These are phyloP conservation scores for Cutaneotrichosporon arboriforme DNA, from an alignment of 1,284 basidiomycete species.

Conservation along the genomic window DNA sequence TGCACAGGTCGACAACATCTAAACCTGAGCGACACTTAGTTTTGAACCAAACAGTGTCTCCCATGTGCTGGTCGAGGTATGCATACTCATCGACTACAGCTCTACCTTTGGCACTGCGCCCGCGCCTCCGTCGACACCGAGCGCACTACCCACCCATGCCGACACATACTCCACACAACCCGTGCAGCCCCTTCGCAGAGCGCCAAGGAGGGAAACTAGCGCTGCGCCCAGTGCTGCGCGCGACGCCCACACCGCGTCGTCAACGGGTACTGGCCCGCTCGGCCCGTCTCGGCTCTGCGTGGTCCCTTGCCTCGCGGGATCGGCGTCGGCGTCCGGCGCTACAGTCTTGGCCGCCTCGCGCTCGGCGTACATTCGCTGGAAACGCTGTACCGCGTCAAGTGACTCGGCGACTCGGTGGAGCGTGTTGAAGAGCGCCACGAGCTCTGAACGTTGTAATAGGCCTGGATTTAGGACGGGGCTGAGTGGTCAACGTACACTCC, in stretches of 20 bases:
- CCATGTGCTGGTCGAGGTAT: neutral
- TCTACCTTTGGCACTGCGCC: constrained; percentile 7
- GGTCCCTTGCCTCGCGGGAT: neutral
- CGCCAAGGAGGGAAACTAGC: constrained; percentile 11
- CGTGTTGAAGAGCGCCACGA: constrained; percentile 93
- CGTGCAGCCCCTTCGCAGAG: constrained; percentile 16
- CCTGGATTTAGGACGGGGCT: constrained; percentile 72
- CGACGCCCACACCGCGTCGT: neutral
- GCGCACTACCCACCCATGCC: neutral
- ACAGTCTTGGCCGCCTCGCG: constrained; percentile 20
- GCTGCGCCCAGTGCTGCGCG: neutral
- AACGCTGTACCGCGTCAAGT: constrained; percentile 69
- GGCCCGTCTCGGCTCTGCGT: neutral
- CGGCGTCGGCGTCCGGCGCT: neutral
- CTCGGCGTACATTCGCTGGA: constrained; percentile 72
- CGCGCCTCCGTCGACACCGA: no score
- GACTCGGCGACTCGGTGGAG: constrained; percentile 86
- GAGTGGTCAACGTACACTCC: constrained; percentile 2
- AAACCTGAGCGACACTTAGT: no score
- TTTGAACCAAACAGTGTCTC: neutral
- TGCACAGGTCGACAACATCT: no score
- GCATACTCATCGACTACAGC: constrained; percentile 2
- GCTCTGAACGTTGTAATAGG: constrained; percentile 81
- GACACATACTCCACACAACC: constrained; percentile 16
- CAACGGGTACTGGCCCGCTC: neutral